Evolutionary conservation across 164 flowering plant genomes (phyloP).

Genomic region (Magnolia officinalis): DNA sequence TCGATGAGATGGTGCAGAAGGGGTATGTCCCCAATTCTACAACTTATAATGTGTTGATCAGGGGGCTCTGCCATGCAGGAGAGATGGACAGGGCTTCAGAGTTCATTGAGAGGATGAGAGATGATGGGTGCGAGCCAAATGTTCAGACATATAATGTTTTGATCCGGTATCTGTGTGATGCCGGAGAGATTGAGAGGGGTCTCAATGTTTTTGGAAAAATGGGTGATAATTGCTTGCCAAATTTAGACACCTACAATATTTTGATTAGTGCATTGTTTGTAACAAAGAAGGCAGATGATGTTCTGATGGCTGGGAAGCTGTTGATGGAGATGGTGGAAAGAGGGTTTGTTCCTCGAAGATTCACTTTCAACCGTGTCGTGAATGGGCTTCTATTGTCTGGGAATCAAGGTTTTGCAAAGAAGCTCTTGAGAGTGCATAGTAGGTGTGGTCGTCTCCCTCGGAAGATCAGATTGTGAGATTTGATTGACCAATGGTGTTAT

Average conservation of each 20-base stretch:
- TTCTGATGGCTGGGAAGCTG: constrained; percentile 77
- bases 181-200: constrained; percentile 72
- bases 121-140: constrained; percentile 54
- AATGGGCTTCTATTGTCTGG: constrained; percentile 84
- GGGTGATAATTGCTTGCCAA: constrained; percentile 71
- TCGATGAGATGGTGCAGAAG: constrained; percentile 70
- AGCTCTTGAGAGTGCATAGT: constrained; percentile 70
- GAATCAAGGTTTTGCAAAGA: constrained; percentile 76
- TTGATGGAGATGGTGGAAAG: constrained; percentile 85
- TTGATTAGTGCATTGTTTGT: constrained; percentile 78
- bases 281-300: constrained; percentile 68
- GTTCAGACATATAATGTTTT: constrained; percentile 75
- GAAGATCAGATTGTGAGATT: constrained; percentile 47
- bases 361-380: constrained; percentile 65
- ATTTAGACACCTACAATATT: constrained; percentile 83
- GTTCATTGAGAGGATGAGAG: constrained; percentile 62
- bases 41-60: constrained; percentile 67
- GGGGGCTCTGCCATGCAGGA: constrained; percentile 76
- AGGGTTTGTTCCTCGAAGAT: constrained; percentile 72
- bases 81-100: constrained; percentile 62
- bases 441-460: constrained; percentile 54
- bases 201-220: constrained; percentile 57
- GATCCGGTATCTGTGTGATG: constrained; percentile 70
- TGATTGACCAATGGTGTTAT: background rate
- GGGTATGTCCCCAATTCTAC: constrained; percentile 72